Evolutionary conservation across 2,329 filamentous ascomycete species (phyloP), one percentile per base, ranked within the genome.

Genomic region (Ilyonectria mors-panacis): DNA sequence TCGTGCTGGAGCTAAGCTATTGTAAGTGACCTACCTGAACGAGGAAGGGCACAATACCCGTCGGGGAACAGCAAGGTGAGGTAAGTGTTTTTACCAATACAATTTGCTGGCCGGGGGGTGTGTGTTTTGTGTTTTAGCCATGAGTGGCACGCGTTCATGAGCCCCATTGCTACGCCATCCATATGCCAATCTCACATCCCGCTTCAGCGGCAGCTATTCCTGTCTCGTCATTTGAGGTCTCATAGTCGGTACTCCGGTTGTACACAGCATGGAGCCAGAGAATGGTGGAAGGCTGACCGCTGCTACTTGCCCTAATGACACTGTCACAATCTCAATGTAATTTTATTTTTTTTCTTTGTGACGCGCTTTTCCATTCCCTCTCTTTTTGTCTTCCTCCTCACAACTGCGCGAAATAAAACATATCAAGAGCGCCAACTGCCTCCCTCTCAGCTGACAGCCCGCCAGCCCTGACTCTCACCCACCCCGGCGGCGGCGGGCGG

Each of bases 141-240:
- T 64, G 45, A 60, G 57, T 65, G 57, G 63, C 57, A 51, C 57
- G 57, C 57, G 56, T 65, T 60, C 63, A 42, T 39, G 55, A 60
- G 63, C 57, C 61, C 61, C 61, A 54, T 64, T 23, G 37, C 48
- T 13, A 47, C 47, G 53, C 51, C 57, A 55, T 50, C 26, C 26
- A 55, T 51, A 61, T 66, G 57, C 63, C 60, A 51, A 57, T 61
- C 28, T 53, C 26, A 53, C 53, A 66, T 66, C 58, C 63, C 63
- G 63, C 63, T 65, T 65, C 57, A 65, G 63, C 63, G 63, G 63
- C 63, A 65, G 63, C 63, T 66, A 66, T 57, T 57, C 45, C 53
- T 57, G 63, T 61, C 58, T 53, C 30, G 63, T 60, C 39, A n/a
- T 7, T 42, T n/a, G n/a, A 42, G 39, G 15, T 42, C 15, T 15